Evolutionary conservation across 2,329 filamentous ascomycete species (phyloP).

Genomic region (Colletotrichum musicola): DNA sequence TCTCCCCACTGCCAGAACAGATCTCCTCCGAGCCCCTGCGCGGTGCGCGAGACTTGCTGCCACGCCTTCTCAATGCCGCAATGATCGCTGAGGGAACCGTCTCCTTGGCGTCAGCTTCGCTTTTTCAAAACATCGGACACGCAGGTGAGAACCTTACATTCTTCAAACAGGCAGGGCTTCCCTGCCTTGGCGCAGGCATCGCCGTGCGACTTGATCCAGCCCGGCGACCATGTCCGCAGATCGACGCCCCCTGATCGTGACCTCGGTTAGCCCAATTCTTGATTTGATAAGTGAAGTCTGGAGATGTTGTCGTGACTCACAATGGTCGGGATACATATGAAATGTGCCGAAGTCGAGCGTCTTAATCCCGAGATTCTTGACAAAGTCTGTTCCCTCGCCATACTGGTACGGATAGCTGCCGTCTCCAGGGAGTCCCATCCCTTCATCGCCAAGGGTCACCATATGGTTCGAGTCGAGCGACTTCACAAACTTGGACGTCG

Average conservation of each 20-base stretch:
- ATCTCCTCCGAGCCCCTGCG: conserved; percentile 44
- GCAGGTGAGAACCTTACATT: conserved; percentile 11
- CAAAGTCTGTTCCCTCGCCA: conserved; percentile 62
- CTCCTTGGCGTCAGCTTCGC: conserved; percentile 4
- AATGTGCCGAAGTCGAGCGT: conserved; percentile 57
- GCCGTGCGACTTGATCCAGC: conserved; percentile 18
- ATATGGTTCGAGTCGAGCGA: conserved; percentile 70
- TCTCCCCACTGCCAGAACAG: conserved; percentile 51
- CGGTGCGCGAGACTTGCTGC: conserved; percentile 42
- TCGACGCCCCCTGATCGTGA: conserved; percentile 4
- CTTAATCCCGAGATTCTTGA: conserved; percentile 60
- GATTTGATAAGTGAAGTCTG: not conserved
- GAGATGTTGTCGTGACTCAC: not conserved
- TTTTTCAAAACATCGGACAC: conserved; percentile 9
- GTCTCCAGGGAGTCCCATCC: conserved; percentile 56
- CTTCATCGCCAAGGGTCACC: conserved; percentile 72
- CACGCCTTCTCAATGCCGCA: conserved; percentile 61
- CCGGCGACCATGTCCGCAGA: not conserved
- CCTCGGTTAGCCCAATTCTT: not conserved
- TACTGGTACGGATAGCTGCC: conserved; percentile 61
- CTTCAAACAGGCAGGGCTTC: conserved; percentile 26
- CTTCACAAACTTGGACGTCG: conserved; percentile 72
- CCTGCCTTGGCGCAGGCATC: conserved; percentile 18
- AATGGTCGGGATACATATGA: conserved; percentile 21
- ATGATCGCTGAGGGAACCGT: conserved; percentile 20